Evolutionary conservation across 768 basidiomycete species (phyloP).

Genomic region (Amanita molliuscula): DNA sequence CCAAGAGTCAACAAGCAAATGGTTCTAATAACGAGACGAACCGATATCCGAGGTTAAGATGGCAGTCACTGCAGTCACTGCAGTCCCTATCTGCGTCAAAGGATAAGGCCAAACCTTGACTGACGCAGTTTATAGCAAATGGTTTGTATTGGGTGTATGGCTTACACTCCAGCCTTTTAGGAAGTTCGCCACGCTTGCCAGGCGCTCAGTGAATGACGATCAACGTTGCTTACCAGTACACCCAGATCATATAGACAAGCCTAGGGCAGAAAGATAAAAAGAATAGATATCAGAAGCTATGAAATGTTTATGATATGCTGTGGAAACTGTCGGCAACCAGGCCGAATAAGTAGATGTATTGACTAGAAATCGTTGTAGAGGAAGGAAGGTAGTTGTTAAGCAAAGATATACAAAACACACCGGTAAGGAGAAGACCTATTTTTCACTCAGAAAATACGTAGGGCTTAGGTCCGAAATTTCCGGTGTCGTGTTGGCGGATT

Average conservation of each 20-base stretch:
- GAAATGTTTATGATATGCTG: constrained; percentile 8
- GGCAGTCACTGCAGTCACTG: constrained; percentile 7
- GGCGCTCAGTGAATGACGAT: neutral
- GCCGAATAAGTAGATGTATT: too few species aligned
- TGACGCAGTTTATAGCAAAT: neutral
- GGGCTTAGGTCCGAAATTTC: too few species aligned
- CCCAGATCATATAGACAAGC: constrained; percentile 8
- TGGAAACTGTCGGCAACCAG: constrained; percentile 12
- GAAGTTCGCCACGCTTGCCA: constrained; percentile 11
- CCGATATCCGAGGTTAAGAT: constrained; percentile 7
- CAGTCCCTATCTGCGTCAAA: constrained; percentile 7
- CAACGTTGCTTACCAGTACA: neutral
- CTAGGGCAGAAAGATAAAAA: constrained; percentile 2
- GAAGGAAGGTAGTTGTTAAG: too few species aligned
- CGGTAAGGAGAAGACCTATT: too few species aligned
- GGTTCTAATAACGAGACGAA: neutral
- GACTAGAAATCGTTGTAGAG: too few species aligned
- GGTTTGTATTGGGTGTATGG: too few species aligned
- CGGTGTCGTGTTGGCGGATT: too few species aligned
- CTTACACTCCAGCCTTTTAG: constrained; percentile 7
- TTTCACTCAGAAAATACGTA: too few species aligned
- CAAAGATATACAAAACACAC: too few species aligned
- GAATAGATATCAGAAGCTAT: neutral
- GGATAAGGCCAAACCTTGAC: constrained; percentile 7
- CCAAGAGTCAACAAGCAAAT: neutral